phyloP scores from a whole-genome alignment of 306 rosid genomes.

The Canavalia gladiata region DNA sequence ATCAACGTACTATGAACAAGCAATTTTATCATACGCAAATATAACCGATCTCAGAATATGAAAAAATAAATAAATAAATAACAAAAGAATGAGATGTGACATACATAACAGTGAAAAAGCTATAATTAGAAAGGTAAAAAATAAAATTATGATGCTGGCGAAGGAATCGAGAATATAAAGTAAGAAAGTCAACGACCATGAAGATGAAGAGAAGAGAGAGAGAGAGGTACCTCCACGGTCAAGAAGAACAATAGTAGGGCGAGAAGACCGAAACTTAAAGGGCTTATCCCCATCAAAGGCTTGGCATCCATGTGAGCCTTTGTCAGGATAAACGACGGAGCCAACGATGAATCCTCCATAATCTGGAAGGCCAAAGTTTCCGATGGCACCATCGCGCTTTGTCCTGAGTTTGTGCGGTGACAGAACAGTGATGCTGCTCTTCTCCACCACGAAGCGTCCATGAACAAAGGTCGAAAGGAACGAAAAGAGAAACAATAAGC shows the following conservation, averaged over 20 bases:
- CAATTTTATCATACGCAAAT: neutral
- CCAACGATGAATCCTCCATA: conserved; percentile 90
- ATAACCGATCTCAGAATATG: conserved; percentile 1
- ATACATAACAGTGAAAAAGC: neutral
- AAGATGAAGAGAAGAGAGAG: conserved; percentile 5
- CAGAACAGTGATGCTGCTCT: conserved; percentile 68
- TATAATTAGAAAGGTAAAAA: neutral
- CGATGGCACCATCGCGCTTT: conserved; percentile 77
- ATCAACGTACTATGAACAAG: neutral
- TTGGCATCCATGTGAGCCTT: conserved; percentile 63
- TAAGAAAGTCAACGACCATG: conserved; percentile 36
- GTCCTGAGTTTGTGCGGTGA: conserved; percentile 61
- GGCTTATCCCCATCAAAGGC: conserved; percentile 81
- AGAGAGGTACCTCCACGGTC: conserved; percentile 87
- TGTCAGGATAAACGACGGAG: conserved; percentile 69
- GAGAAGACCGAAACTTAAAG: conserved; percentile 56
- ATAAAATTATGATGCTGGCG: neutral
- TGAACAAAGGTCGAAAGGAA: conserved; percentile 42
- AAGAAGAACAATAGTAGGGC: conserved; percentile 71
- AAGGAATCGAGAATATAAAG: no score
- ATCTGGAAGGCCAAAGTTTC: conserved; percentile 90
- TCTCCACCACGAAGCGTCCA: conserved; percentile 86
- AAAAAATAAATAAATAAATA: no score
- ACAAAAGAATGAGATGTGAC: neutral
- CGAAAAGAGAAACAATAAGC: neutral